Conservation (phyloP, 192 early-diverging fungal species). For the Coemansia sp. region DNA sequence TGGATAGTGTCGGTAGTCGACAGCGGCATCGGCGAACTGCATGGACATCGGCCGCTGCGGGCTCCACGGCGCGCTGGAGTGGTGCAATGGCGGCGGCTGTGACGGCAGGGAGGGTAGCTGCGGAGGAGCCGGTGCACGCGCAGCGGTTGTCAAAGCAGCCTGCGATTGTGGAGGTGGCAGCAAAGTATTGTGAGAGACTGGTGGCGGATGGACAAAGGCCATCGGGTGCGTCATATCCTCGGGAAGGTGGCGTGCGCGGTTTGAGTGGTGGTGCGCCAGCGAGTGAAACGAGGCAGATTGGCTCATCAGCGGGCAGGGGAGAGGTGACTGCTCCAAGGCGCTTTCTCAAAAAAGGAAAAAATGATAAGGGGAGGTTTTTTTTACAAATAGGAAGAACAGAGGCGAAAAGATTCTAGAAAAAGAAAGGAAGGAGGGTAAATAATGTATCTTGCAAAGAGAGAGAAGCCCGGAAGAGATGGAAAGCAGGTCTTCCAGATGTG, state of each 20-base stretch:
- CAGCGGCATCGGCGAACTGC: not conserved
- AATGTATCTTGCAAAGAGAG: not conserved
- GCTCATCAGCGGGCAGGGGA: not conserved
- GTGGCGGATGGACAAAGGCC: not conserved
- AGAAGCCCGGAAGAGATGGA: not conserved
- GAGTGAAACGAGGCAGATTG: not conserved
- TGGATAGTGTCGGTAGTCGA: conserved; percentile 18
- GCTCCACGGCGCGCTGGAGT: not conserved
- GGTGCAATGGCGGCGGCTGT: not conserved
- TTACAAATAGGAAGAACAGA: not conserved
- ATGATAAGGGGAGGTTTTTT: not conserved
- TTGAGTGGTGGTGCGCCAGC: not conserved
- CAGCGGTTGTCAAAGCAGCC: not conserved
- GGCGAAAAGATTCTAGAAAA: not conserved
- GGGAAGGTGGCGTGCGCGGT: not conserved
- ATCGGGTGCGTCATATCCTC: not conserved
- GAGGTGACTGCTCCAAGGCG: not conserved
- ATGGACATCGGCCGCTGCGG: not conserved
- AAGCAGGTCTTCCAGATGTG: not conserved
- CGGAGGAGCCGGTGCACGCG: not conserved
- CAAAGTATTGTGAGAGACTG: not conserved
- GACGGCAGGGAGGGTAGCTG: not conserved
- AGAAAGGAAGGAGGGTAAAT: not conserved
- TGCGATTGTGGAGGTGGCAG: not conserved
- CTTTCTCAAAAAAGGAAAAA: not conserved